Percentiles rank a stretch among this genome's conserved stretches.
phyloP scores from a whole-genome alignment of 2,329 filamentous ascomycete species.

The Tolypocladium sp. region DNA sequence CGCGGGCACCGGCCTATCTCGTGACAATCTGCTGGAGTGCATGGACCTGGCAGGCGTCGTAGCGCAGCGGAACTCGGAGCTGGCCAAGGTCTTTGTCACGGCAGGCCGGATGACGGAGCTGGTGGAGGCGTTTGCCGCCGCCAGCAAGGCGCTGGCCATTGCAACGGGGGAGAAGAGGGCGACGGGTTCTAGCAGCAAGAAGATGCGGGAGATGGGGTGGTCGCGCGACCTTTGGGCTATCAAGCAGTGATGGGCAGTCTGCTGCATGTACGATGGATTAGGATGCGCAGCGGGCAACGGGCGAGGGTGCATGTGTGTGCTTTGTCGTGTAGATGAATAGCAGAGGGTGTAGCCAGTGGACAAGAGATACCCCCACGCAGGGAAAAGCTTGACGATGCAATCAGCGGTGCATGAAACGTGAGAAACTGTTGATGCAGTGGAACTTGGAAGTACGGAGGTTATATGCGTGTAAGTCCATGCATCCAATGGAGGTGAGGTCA shows the following conservation, averaged over 20 bases:
- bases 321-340: not conserved
- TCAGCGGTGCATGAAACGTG: not conserved
- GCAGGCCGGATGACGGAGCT: constrained; percentile 65
- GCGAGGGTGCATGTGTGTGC: not conserved
- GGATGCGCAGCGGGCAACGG: not conserved
- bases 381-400: not conserved
- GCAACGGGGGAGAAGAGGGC: constrained; percentile 45
- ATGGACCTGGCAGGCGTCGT: constrained; percentile 78
- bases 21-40: constrained; percentile 69
- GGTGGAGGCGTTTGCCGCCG: constrained; percentile 65
- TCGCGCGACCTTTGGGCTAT: constrained; percentile 54
- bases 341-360: not conserved
- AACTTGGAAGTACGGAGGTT: not conserved
- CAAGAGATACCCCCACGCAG: not conserved
- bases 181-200: constrained; percentile 43
- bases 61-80: constrained; percentile 59
- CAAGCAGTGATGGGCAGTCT: constrained; percentile 18
- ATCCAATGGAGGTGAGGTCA: not conserved
- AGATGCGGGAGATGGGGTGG: constrained; percentile 53
- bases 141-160: constrained; percentile 61
- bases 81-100: constrained; percentile 55
- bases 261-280: not conserved
- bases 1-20: constrained; percentile 63
- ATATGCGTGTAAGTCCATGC: no score
- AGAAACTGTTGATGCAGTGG: not conserved